phyloP scores from a whole-genome alignment of 1,284 basidiomycete species.

The Blastosporella zonata region DNA sequence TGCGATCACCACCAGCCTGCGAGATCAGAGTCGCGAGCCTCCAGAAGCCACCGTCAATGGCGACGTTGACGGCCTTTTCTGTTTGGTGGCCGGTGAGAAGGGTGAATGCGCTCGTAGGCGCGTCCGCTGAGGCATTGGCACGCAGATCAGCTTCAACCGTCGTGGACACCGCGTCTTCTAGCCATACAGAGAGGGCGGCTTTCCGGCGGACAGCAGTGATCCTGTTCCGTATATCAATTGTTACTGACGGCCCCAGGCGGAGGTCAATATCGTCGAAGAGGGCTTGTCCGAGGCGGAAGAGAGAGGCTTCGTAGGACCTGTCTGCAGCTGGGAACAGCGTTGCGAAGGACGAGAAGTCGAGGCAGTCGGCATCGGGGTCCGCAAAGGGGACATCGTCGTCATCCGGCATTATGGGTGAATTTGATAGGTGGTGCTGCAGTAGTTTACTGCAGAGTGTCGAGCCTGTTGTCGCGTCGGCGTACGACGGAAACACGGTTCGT shows the following conservation, averaged over 20 bases:
- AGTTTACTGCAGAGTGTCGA: conserved; percentile 57
- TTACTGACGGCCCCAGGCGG: conserved; percentile 51
- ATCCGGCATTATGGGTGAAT: conserved; percentile 66
- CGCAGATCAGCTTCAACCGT: conserved; percentile 77
- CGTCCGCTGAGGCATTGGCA: conserved; percentile 36
- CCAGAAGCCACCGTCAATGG: conserved; percentile 75
- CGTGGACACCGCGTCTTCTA: conserved; percentile 73
- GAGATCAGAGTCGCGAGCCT: conserved; percentile 92
- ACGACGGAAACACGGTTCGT: conserved; percentile 45
- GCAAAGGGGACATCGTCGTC: conserved; percentile 55
- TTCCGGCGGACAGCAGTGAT: conserved; percentile 72
- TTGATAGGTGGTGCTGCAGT: conserved; percentile 75
- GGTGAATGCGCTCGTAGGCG: conserved; percentile 65
- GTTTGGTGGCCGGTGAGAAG: conserved; percentile 88
- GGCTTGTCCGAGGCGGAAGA: conserved; percentile 89
- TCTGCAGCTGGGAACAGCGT: conserved; percentile 74
- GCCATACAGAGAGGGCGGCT: conserved; percentile 82
- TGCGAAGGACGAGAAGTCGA: conserved; percentile 82
- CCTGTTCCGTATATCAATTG: conserved; percentile 59
- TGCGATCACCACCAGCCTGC: conserved; percentile 81
- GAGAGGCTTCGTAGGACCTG: conserved; percentile 69
- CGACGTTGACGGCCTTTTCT: conserved; percentile 76
- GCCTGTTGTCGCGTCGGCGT: conserved; percentile 30
- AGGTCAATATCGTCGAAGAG: conserved; percentile 85
- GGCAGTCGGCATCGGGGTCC: conserved; percentile 34